phyloP scores from a whole-genome alignment of 2,329 filamentous ascomycete species.

The Cladophialophora bantiana region DNA sequence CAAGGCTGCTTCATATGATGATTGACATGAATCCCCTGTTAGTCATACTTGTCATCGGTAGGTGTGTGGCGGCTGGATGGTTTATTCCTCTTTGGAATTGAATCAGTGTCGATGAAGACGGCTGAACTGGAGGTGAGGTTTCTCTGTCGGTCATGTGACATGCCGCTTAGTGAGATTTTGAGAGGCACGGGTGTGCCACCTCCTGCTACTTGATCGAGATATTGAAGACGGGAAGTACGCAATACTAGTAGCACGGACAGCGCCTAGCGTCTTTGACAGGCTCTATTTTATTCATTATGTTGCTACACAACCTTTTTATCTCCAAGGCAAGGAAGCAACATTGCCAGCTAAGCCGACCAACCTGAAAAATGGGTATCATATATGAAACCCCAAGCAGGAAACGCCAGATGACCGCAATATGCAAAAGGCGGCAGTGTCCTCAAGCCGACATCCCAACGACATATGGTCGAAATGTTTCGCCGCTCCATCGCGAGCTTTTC shows the following conservation, averaged over 20 bases:
- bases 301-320: conserved; percentile 18
- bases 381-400: conserved; percentile 16
- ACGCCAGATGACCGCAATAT: conserved; percentile 9
- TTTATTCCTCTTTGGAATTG: neutral
- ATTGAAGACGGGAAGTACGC: neutral
- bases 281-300: conserved; percentile 19
- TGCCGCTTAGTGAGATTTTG: conserved; percentile 16
- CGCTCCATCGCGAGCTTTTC: conserved; percentile 1
- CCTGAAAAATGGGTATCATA: conserved; percentile 18
- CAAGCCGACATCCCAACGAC: conserved; percentile 12
- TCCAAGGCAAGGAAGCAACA: conserved; percentile 22
- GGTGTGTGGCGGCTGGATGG: neutral
- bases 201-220: neutral
- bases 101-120: neutral
- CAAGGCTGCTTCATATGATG: neutral
- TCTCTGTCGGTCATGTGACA: conserved; percentile 8
- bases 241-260: neutral
- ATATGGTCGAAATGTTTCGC: neutral
- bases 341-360: conserved; percentile 12
- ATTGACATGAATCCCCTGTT: neutral
- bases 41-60: neutral
- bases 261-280: neutral
- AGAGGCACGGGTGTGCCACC: neutral
- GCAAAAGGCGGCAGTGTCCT: conserved; percentile 7
- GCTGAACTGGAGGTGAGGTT: conserved; percentile 2